Evolutionary conservation across 2,329 filamentous ascomycete species (phyloP), one percentile per base, ranked within the genome.

Genomic region (Cladosporium austrohemisphaericum): DNA sequence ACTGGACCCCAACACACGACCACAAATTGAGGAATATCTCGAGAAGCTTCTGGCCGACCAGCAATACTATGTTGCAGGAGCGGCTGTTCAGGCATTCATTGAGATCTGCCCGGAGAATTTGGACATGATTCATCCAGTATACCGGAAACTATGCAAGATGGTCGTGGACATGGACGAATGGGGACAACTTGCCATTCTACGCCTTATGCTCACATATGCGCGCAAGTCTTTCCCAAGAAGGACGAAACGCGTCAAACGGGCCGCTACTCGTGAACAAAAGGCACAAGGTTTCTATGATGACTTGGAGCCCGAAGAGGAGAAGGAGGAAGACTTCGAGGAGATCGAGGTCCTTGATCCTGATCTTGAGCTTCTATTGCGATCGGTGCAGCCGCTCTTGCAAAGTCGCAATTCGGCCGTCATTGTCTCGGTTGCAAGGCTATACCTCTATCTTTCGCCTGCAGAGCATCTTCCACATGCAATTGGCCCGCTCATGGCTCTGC

Each of bases 101-200:
- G 89, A 95, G 56, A 76, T 97, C 22, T 97, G 92, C 57, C 91
- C 93, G 0, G 85, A 94, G 13, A 77, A 86, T 47, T 78, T 95
- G 55, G 91, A 96, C 65, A 72, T 98, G 52, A 83, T 98, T 58
- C 93, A 98, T 68, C 84, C 86, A 57, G 86, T 95, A 65, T 98
- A 97, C 70, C 82, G 88, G 43, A 77, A 80, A 28, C 73, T 98
- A 55, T 84, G 95, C 55, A 88, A 83, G 67, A 95, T 96, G 73
- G 73, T 97, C 45, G 89, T 96, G 19, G 93, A 98, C 65, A 98
- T 98, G 93, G 93, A 98, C 63, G 93, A 98, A 70, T 98, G 93
- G 93, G 87, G 90, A 33, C 93, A 98, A 70, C 69, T 97, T 47
- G 86, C 89, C 2, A 87, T 87, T 2, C 65, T 98, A 58, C 80